phyloP scores from a whole-genome alignment of 768 basidiomycete genomes.

The Peribolospora kevripleyi region DNA sequence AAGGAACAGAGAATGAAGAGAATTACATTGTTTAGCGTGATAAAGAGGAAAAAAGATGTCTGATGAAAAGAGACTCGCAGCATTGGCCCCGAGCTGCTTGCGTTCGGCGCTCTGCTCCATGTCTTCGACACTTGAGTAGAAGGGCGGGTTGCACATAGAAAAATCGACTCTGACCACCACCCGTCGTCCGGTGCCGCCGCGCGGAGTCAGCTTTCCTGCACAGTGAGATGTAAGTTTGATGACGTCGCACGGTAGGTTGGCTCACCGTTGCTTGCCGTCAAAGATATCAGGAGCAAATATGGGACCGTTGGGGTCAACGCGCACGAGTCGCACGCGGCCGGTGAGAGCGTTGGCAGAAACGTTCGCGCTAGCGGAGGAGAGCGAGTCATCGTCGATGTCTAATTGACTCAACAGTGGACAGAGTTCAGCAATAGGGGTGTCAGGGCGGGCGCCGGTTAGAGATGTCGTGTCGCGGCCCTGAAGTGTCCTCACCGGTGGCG shows the following conservation, averaged over 20 bases:
- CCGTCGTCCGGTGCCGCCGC: not conserved
- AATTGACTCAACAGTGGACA: not conserved
- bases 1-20: not conserved
- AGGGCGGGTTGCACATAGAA: conserved; percentile 91
- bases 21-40: not conserved
- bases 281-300: conserved; percentile 28
- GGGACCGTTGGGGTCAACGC: conserved; percentile 16
- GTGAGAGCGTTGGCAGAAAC: conserved; percentile 33
- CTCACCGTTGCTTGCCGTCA: not conserved
- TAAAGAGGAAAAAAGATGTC: not conserved
- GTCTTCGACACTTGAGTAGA: conserved; percentile 57
- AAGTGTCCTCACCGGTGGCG: conserved; percentile 35
- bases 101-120: conserved; percentile 31
- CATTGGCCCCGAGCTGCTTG: conserved; percentile 44
- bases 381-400: conserved; percentile 53
- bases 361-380: conserved; percentile 32
- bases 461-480: no score
- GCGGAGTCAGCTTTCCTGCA: not conserved
- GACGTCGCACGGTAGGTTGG: no score
- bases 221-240: fast-evolving
- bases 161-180: conserved; percentile 34
- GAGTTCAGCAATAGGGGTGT: not conserved
- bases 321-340: conserved; percentile 28
- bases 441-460: not conserved
- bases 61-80: conserved; percentile 27